phyloP scores from a whole-genome alignment of 768 basidiomycete species.

The Serendipita vermifera region DNA sequence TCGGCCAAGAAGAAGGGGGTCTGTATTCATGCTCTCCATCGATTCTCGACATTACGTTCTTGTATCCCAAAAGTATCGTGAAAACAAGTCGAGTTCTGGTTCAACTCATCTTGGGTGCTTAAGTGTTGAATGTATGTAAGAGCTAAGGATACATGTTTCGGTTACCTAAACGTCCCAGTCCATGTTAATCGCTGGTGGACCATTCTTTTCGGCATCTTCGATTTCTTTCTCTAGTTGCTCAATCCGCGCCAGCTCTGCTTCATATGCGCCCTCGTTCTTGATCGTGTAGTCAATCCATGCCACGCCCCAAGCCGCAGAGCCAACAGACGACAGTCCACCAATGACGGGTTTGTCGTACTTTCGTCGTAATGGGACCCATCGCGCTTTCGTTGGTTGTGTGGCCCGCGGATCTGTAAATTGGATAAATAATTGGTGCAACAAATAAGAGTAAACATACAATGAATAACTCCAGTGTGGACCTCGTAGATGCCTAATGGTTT shows the following conservation, averaged over 20 bases:
- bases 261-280: slow-evolving; percentile 20
- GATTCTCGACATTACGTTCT: slow-evolving; percentile 1
- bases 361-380: slow-evolving; percentile 47
- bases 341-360: slow-evolving; percentile 30
- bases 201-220: not conserved
- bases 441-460: slow-evolving; percentile 39
- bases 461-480: slow-evolving; percentile 60
- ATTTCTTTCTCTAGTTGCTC: not conserved
- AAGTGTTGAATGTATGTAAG: not conserved
- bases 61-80: slow-evolving; percentile 5
- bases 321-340: slow-evolving; percentile 59
- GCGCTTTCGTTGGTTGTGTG: slow-evolving; percentile 57
- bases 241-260: slow-evolving; percentile 3
- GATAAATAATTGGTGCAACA: slow-evolving; percentile 1
- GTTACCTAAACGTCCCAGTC: not conserved
- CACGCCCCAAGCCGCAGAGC: slow-evolving; percentile 68
- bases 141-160: not conserved
- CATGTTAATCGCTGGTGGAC: not conserved
- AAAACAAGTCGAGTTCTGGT: slow-evolving; percentile 5
- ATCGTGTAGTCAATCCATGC: slow-evolving; percentile 57
- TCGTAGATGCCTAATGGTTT: slow-evolving; percentile 63
- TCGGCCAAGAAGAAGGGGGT: not conserved
- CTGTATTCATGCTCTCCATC: no score
- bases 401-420: slow-evolving; percentile 48
- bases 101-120: not conserved